Evolutionary conservation across 2,329 filamentous ascomycete species (phyloP), one percentile per base, ranked within the genome.

Genomic region (Fonsecaea erecta): DNA sequence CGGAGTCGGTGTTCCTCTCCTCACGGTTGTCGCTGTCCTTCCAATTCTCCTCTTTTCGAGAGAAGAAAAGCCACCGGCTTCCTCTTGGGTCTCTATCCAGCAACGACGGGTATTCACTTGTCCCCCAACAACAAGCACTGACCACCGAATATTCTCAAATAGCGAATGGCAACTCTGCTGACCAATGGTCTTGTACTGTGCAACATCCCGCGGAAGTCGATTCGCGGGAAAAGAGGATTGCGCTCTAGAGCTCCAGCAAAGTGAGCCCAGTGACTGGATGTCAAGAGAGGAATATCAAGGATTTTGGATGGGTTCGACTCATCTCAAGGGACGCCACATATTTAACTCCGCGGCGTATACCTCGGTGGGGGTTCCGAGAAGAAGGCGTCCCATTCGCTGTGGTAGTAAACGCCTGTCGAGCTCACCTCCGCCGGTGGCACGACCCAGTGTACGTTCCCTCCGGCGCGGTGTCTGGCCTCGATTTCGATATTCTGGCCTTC

Each of bases 31-130:
- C 26, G 54, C 40, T 14, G 28, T 64, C 12, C 34, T 64, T 8
- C 53, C 55, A 18, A 34, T 59, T 24, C 62, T 64, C 18, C 55
- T 59, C n/a, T 5, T 46, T 64, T 21, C 46, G 62, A 9, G 62
- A 64, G 55, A 64, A 64, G 46, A 59, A 30, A 21, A 43, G 34
- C 34, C 43, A 53, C 46, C 43, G 43, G n/a, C 55, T 51, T 1
- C 51, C 56, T 16, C 43, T 40, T 18, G 40, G 21, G 12, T 18
- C 37, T 24, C 4, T 48, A n/a, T 59, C 56, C 40, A 51, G 28
- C 32, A 34, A 28, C 14, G 56, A 59, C 28, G 26, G 40, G 28
- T 59, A 59, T 46, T 40, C 56, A n/a, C 56, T 59, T 30, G 56
- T 59, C 16, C 6, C 48, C 21, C 16, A 4, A n/a, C 37, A 40